Evolutionary conservation across 495 filamentous ascomycete species (phyloP).

Genomic region (Cudoniella acicularis): DNA sequence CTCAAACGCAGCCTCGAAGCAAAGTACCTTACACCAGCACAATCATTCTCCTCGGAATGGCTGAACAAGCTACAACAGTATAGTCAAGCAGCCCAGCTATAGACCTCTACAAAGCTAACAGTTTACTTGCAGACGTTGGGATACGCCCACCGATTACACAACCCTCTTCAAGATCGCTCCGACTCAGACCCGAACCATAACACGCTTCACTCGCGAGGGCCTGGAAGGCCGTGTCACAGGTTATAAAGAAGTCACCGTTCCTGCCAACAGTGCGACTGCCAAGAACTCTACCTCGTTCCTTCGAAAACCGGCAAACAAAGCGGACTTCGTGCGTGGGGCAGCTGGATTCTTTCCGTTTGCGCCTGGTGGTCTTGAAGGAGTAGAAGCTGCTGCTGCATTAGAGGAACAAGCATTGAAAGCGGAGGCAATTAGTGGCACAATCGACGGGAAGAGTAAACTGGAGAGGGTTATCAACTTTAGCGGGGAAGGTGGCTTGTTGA

Average conservation of each 20-base stretch:
- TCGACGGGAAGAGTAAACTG: constrained; percentile 49
- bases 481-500: constrained; percentile 72
- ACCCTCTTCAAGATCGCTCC: constrained; percentile 82
- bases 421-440: constrained; percentile 28
- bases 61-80: constrained; percentile 82
- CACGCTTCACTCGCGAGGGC: constrained; percentile 86
- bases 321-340: constrained; percentile 92
- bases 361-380: constrained; percentile 83
- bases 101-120: background rate
- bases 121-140: constrained; percentile 65
- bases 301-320: constrained; percentile 80
- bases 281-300: constrained; percentile 94
- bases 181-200: constrained; percentile 88
- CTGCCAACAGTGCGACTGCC: constrained; percentile 83
- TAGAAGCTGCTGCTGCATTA: constrained; percentile 73
- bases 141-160: constrained; percentile 67
- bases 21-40: constrained; percentile 74
- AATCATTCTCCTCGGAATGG: constrained; percentile 75
- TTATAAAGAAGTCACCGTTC: constrained; percentile 91
- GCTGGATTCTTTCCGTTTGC: constrained; percentile 96
- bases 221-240: constrained; percentile 91
- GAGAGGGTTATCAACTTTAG: constrained; percentile 80
- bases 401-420: constrained; percentile 58
- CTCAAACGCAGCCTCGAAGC: constrained; percentile 67
- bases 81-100: constrained; percentile 10